Percentiles rank a stretch among this genome's conserved stretches.
Evolutionary conservation across 2,329 filamentous ascomycete species (phyloP).

Genomic region (Colletotrichum sp.): DNA sequence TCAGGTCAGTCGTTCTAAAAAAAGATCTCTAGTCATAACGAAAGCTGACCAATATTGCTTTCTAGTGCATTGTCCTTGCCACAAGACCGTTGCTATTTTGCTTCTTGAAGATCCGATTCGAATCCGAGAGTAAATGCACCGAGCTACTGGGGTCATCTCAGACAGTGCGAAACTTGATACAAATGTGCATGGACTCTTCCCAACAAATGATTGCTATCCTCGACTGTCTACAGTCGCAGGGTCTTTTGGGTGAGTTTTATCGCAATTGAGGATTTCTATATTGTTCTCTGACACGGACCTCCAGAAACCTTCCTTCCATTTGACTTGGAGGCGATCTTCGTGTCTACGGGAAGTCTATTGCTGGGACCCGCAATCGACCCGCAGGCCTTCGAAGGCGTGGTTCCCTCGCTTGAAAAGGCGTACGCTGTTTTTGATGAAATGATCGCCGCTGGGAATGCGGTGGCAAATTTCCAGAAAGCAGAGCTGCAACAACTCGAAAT

Average conservation of each 20-base stretch:
- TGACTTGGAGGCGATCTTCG: slow-evolving; percentile 49
- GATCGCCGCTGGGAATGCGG: slow-evolving; percentile 46
- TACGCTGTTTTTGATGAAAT: slow-evolving; percentile 52
- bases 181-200: slow-evolving; percentile 38
- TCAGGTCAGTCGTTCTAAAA: slow-evolving; percentile 26
- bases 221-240: slow-evolving; percentile 46
- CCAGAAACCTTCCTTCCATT: slow-evolving; percentile 54
- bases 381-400: slow-evolving; percentile 36
- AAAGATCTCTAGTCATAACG: too few species aligned
- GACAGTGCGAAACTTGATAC: slow-evolving; percentile 35
- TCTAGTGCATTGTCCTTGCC: slow-evolving; percentile 35
- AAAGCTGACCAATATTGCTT: background rate
- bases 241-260: slow-evolving; percentile 44
- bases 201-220: slow-evolving; percentile 42
- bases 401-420: slow-evolving; percentile 43
- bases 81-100: slow-evolving; percentile 35
- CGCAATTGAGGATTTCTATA: accelerated
- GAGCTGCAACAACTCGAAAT: slow-evolving; percentile 51
- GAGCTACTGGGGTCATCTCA: slow-evolving; percentile 41
- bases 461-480: slow-evolving; percentile 46
- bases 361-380: slow-evolving; percentile 41
- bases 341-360: slow-evolving; percentile 46
- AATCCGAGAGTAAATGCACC: slow-evolving; percentile 25
- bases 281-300: accelerated
- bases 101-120: slow-evolving; percentile 35